Base-by-base conservation (phyloP, 768 basidiomycete species). In the Suillus subaureus region DNA sequence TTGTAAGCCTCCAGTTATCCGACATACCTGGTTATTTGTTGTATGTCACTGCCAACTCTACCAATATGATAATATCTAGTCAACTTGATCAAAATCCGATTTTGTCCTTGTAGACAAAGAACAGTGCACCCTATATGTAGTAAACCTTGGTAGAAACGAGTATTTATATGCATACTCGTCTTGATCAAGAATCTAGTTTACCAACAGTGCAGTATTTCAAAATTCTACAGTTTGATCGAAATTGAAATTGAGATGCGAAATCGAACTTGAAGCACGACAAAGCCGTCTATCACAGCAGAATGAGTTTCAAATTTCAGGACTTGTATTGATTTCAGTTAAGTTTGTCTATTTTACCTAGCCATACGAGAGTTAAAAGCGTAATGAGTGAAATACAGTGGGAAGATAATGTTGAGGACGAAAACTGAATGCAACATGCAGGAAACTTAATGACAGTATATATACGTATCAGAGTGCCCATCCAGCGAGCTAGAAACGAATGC, bases 401-500 rank as follows among this genome's bases (percentile, higher is more conserved):
- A 72, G 69, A 77, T 76, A 68, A 64, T 71, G 67, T 45, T 42
- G 64, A 66, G 58, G 62, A 42, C 43, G 37, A 69, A 68, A 68
- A 65, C 64, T 64, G 61, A 62, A 77, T 77, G 77, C 71, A 74
- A 63, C 67, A 65, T 68, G 66, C 67, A 68, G 71, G 65, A 63
- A 72, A 68, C 68, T 74, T 78, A 78, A 77, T 78, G 75, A 78
- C 54, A 64, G 71, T 75, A 78, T 77, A 78, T 78, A 74, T 76
- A 74, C 75, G 67, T 62, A 67, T 70, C 72, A 70, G 51, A 49
- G 72, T 66, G 68, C 71, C 71, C 62, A 66, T 55, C 62, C 63
- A 61, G 66, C 51, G 66, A 68, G 68, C 64, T 64, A 31, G 54
- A 57, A 64, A 21, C 40, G 35, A 45, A 47, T 37, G 49, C 40